phyloP scores from a whole-genome alignment of 257 asterid species.

The Nicotiana obtusifolia region DNA sequence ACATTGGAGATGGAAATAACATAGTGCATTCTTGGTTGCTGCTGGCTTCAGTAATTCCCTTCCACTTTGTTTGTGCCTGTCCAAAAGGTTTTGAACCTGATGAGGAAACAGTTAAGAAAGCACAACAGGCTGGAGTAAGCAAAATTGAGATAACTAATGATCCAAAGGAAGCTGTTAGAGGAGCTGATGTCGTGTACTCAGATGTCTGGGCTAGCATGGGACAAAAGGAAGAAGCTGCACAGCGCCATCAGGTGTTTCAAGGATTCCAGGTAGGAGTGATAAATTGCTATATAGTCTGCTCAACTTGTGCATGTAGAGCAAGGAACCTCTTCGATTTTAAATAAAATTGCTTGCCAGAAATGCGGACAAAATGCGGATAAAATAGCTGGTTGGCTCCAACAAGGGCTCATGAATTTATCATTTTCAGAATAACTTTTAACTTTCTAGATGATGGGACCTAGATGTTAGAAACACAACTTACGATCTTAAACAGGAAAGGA shows the following conservation, averaged over 20 bases:
- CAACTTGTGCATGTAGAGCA: not conserved
- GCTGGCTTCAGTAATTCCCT: conserved; percentile 77
- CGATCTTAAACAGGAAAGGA: not conserved
- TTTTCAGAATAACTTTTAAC: not conserved
- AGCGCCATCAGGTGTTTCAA: conserved; percentile 75
- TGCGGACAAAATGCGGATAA: no score
- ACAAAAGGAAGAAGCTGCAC: conserved; percentile 94
- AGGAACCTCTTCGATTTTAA: not conserved
- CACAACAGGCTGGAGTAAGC: conserved; percentile 68
- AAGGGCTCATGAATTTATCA: not conserved
- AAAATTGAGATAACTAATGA: conserved; percentile 77
- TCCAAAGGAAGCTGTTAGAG: conserved; percentile 84
- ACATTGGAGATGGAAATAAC: conserved; percentile 97
- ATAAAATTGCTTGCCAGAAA: not conserved
- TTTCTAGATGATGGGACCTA: not conserved
- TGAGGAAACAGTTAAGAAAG: conserved; percentile 51
- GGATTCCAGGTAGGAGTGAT: conserved; percentile 70
- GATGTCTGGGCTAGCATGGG: conserved; percentile 99
- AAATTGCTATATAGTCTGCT: not conserved
- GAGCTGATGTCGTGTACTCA: conserved; percentile 91
- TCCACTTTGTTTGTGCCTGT: conserved; percentile 90
- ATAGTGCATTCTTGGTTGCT: conserved; percentile 92
- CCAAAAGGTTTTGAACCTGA: conserved; percentile 91
- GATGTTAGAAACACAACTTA: not conserved
- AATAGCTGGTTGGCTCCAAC: not conserved